Evolutionary conservation across 192 early-diverging fungal genomes (phyloP).

Genomic region (Spizellomyces punctatus): DNA sequence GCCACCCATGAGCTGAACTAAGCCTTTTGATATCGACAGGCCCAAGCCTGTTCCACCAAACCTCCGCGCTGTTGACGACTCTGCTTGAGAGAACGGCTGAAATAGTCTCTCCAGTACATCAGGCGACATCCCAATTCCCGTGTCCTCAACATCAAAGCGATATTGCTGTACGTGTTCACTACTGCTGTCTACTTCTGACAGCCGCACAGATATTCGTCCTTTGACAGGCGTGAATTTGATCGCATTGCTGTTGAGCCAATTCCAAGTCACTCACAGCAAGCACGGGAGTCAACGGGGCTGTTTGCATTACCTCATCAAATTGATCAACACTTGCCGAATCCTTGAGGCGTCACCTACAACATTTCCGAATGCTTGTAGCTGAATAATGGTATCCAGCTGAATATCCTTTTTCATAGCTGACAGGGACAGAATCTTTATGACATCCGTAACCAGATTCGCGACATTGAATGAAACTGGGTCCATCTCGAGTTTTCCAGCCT

Average conservation of each 20-base stretch:
- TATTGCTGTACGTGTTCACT: neutral
- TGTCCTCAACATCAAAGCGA: constrained; percentile 69
- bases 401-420: constrained; percentile 10
- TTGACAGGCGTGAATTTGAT: constrained; percentile 1
- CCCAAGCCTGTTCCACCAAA: constrained; percentile 80
- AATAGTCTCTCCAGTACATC: constrained; percentile 61
- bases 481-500: constrained; percentile 19
- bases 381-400: neutral
- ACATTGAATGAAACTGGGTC: constrained; percentile 13
- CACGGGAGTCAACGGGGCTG: too few relatives aligned
- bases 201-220: neutral
- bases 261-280: too few relatives aligned
- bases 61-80: constrained; percentile 45
- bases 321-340: constrained; percentile 21
- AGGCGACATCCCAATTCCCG: constrained; percentile 31
- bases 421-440: constrained; percentile 12
- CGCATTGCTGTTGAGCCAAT: neutral
- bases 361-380: neutral
- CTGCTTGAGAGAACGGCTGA: constrained; percentile 81
- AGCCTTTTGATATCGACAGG: constrained; percentile 73
- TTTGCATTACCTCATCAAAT: constrained; percentile 10
- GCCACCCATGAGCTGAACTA: constrained; percentile 79
- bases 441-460: constrained; percentile 5
- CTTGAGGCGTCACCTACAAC: constrained; percentile 19
- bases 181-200: neutral